A percentile compares a stretch with the other conserved stretches of the same genome.
Conservation (phyloP, 208 protist genomes). For the Wallacemonas sp. region DNA sequence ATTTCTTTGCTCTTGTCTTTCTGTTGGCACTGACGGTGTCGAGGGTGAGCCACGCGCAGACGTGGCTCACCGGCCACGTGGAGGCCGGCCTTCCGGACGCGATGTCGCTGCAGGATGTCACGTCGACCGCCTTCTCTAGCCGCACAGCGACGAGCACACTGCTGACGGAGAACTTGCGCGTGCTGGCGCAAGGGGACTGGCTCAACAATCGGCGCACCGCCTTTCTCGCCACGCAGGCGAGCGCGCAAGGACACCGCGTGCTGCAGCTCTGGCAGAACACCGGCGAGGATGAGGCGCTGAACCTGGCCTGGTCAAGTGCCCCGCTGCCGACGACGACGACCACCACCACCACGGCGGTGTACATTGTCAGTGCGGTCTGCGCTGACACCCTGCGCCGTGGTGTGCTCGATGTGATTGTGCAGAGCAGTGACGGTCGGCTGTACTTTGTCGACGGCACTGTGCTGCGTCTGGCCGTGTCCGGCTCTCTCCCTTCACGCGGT, state of each 20-base stretch:
- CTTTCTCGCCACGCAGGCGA: slow-evolving; percentile 22
- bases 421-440: slow-evolving; percentile 41
- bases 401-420: slow-evolving; percentile 42
- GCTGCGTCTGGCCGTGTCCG: background rate
- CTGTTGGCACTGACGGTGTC: background rate
- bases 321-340: background rate
- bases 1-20: too few relatives aligned
- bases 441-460: slow-evolving; percentile 22
- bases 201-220: slow-evolving; percentile 23
- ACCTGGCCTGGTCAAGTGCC: slow-evolving; percentile 3
- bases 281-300: background rate
- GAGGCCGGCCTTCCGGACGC: background rate
- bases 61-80: background rate
- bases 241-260: slow-evolving; percentile 1
- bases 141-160: background rate
- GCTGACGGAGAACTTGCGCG: slow-evolving; percentile 20
- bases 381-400: slow-evolving; percentile 47
- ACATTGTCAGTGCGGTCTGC: slow-evolving; percentile 51
- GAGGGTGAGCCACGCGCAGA: background rate
- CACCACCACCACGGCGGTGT: background rate
- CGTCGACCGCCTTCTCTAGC: slow-evolving; percentile 1
- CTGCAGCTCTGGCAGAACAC: slow-evolving; percentile 9
- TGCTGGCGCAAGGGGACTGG: slow-evolving; percentile 27
- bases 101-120: slow-evolving; percentile 13
- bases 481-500: background rate